Base-by-base conservation (phyloP, 768 basidiomycete species). In the Trametes elegans region DNA sequence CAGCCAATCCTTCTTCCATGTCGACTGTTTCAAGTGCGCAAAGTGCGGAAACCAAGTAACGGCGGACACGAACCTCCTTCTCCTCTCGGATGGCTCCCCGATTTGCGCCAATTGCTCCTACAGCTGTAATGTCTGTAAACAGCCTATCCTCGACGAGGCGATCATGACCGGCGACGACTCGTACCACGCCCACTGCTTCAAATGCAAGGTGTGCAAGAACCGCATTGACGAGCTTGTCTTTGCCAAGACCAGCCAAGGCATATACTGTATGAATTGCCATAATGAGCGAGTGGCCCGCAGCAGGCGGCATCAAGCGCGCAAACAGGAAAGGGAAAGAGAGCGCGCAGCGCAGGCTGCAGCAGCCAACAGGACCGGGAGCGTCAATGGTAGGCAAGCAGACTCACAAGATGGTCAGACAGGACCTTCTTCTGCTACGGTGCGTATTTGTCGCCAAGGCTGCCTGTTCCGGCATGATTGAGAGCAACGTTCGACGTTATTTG, bases 111-210 rank as follows among this genome's bases (percentile, higher is more conserved):
- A 89, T 64, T 96, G 93, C 76, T 93, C 93, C 4, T 96, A 96
- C 75, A 87, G 87, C 64, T 99, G 97, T 79, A 96, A 88, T 66
- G 88, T 98, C 53, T 99, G 97, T 74, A 85, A 86, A 41, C 84
- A 84, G 53, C 91, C 94, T 40, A 99, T 99, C 61, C 87, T 95
- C 52, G 95, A 99, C 74, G 97, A 99, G 68, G 97, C 97, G 9
- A 98, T 98, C 70, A 98, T 99, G 92, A 96, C 97, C 7, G 97
- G 93, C 57, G 94, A 99, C 71, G 97, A 98, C 68, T 93, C 93
- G 0, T 99, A 98, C 64, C 97, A 98, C 69, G 95, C 97, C 5
- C 90, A 94, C 60, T 99, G 97, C 74, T 99, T 99, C 78, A 95
- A 96, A 63, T 99, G 97, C 76, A 88, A 92, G 65, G 88, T 93